These are phyloP conservation scores for Chaetomium strumarium DNA, from an alignment of 2,329 filamentous ascomycete genomes.

Conservation along the genomic window DNA sequence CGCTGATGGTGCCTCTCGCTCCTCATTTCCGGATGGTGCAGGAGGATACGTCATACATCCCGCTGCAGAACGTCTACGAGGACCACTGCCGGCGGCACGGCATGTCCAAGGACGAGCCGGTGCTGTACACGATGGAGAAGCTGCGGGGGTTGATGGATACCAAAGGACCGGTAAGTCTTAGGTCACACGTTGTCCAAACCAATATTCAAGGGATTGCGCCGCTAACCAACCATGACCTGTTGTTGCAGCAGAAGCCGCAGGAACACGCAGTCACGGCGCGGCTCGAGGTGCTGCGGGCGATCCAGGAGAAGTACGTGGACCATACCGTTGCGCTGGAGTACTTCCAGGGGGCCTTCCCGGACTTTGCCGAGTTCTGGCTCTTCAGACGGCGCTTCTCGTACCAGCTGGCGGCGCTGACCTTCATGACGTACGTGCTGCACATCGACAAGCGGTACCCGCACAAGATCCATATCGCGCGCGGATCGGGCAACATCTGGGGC, in stretches of 20 bases:
- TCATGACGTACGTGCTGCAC: conserved; percentile 98
- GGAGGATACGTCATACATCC: conserved; percentile 91
- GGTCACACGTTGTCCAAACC: background rate
- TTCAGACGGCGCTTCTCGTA: conserved; percentile 97
- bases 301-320: conserved; percentile 90
- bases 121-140: conserved; percentile 94
- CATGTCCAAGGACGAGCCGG: conserved; percentile 90
- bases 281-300: conserved; percentile 87
- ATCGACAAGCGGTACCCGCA: conserved; percentile 95
- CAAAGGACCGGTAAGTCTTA: conserved; percentile 51
- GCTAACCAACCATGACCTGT: conserved; percentile 19
- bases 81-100: conserved; percentile 86
- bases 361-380: conserved; percentile 93
- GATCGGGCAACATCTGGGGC: conserved; percentile 91
- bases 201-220: too few relatives aligned
- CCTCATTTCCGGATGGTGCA: conserved; percentile 93
- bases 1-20: conserved; percentile 90
- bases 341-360: conserved; percentile 81
- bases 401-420: conserved; percentile 88
- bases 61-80: conserved; percentile 90
- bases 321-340: conserved; percentile 77
- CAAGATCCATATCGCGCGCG: conserved; percentile 86
- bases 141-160: conserved; percentile 69
- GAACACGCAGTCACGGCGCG: conserved; percentile 68
- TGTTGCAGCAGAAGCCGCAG: conserved; percentile 49